phyloP scores from a whole-genome alignment of 2,329 filamentous ascomycete species.

The Leptographium radiaticola region DNA sequence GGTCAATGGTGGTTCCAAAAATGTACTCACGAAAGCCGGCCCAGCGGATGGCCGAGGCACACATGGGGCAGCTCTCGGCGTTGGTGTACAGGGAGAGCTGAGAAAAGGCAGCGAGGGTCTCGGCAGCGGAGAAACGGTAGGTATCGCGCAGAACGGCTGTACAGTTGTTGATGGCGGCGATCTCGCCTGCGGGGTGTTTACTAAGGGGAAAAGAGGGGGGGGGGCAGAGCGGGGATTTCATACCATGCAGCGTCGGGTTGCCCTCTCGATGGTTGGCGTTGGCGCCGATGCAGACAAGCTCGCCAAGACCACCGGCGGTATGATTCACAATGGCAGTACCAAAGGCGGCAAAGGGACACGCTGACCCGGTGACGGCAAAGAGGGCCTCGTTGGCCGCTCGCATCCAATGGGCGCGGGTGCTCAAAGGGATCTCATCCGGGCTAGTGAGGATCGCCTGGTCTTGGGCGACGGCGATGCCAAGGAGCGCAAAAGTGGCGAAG shows the following conservation, averaged over 20 bases:
- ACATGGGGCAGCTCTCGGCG: conserved; percentile 45
- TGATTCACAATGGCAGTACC: conserved; percentile 43
- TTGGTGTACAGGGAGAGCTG: conserved; percentile 41
- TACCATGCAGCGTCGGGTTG: conserved; percentile 37
- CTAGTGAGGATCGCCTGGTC: too few species aligned
- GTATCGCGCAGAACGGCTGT: conserved; percentile 31
- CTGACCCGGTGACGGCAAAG: conserved; percentile 15
- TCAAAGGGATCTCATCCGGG: conserved; percentile 6
- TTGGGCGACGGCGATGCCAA: too few species aligned
- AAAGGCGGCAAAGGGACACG: conserved; percentile 41
- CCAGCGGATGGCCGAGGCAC: conserved; percentile 42
- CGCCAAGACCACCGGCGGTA: conserved; percentile 25
- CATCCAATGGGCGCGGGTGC: conserved; percentile 32
- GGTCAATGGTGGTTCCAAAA: conserved; percentile 36
- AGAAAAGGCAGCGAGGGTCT: conserved; percentile 30
- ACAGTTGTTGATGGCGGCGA: conserved; percentile 41
- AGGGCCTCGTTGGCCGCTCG: conserved; percentile 32
- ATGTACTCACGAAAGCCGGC: conserved; percentile 41
- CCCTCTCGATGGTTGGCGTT: conserved; percentile 30
- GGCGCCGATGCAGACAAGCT: conserved; percentile 35
- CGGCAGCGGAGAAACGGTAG: conserved; percentile 26
- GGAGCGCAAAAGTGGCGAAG: too few species aligned
- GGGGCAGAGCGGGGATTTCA: not conserved
- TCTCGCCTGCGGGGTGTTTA: conserved; percentile 26
- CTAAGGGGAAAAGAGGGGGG: not conserved